Base-by-base conservation (phyloP, 176 grass and related monocot genomes). In the Oropetium thomaeum region DNA sequence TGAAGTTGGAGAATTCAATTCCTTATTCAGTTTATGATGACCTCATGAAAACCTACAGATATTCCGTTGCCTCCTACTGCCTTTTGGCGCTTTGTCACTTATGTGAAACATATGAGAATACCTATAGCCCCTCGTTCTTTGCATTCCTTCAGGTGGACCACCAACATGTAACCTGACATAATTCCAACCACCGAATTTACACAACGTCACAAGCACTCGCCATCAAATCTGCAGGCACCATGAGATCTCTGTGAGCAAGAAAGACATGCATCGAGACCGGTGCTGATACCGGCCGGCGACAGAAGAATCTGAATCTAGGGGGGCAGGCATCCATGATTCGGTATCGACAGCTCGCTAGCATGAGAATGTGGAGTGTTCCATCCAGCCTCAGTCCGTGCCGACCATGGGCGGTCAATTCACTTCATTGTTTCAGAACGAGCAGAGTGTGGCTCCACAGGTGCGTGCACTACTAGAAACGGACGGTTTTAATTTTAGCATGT, bases 231-330 rank as follows among this genome's bases (percentile, higher is more conserved):
- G 51, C 40, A 39, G 35, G 3, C 62, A 30, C 34, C 22, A 38
- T 47, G 70, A 76, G 5, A 62, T 76, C 28, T 47, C n/a, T 42
- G 77, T 9, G 49, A 71, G 34, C 1, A 39, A 67, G n/a, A n/a
- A n/a, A n/a, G 60, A 87, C 67, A 48, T 78, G 51, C 47, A 40
- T 73, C 40, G 25, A 33, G 7, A 82, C 60, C 4, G 29, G 34
- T 78, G 67, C 67, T 49, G 55, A 49, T 77, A 27, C 67, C 60
- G 25, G 67, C 15, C 47, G n/a, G n/a, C n/a, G n/a, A n/a, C n/a
- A n/a, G n/a, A n/a, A 48, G 80, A 88, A 83, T 79, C 80, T 75
- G 86, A 83, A 88, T 79, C 80, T 47, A 62, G 69, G 62, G 32
- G 17, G n/a, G n/a, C n/a, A n/a, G n/a, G 35, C 80, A 83, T 67